phyloP scores from a whole-genome alignment of 1,139 yeast species.

The Pichia norvegensis region DNA sequence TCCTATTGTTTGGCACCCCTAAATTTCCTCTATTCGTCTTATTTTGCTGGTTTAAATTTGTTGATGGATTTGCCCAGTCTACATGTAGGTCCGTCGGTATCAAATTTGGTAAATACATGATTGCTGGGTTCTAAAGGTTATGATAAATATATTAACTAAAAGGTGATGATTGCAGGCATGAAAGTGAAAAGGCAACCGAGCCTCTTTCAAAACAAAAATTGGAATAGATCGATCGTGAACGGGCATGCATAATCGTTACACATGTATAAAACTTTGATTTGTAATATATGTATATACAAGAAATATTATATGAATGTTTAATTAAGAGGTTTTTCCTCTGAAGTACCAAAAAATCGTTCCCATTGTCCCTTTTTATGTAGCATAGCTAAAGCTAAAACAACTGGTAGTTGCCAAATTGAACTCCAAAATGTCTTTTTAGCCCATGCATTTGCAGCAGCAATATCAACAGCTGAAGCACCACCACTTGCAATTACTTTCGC shows the following conservation, averaged over 20 bases:
- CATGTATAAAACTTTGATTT: too few relatives aligned
- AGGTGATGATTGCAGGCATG: too few relatives aligned
- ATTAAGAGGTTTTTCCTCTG: constrained; percentile 9
- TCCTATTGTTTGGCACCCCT: neutral
- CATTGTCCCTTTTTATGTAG: constrained; percentile 92
- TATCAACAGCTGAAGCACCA: constrained; percentile 46
- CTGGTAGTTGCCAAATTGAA: constrained; percentile 91
- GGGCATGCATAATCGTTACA: too few relatives aligned
- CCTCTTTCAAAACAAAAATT: too few relatives aligned
- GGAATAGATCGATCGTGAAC: too few relatives aligned
- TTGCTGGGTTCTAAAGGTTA: neutral
- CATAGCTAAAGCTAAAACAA: constrained; percentile 83
- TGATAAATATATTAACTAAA: too few relatives aligned
- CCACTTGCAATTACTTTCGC: constrained; percentile 23
- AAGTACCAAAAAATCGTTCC: constrained; percentile 54
- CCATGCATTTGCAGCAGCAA: constrained; percentile 50
- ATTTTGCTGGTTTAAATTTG: neutral
- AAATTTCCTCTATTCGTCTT: neutral
- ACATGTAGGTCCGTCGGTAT: constrained; percentile 39
- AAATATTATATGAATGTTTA: neutral
- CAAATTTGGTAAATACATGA: constrained; percentile 41
- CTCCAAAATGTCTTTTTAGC: constrained; percentile 92
- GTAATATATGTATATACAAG: neutral
- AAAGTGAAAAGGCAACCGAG: too few relatives aligned
- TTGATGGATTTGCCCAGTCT: constrained; percentile 4